Conservation (phyloP, 148 eudicot species). For the Cornus suecica region DNA sequence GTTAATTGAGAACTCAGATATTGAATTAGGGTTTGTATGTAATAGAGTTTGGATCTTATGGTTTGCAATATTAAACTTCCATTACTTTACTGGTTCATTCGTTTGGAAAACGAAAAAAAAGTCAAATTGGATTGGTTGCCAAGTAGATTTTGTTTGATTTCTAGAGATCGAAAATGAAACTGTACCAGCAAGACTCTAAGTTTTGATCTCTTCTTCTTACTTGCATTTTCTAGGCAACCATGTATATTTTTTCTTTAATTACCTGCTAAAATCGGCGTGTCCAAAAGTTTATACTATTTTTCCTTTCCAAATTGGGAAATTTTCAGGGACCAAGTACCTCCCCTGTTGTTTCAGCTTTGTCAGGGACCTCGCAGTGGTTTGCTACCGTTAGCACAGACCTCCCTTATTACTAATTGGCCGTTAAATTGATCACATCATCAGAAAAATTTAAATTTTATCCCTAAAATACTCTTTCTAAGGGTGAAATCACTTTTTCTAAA, state of each 20-base stretch:
- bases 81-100: not conserved
- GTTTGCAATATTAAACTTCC: not conserved
- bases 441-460: no score
- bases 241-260: no score
- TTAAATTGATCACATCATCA: no score
- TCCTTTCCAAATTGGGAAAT: no score
- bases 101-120: not conserved
- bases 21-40: not conserved
- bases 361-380: no score
- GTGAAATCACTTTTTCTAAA: no score
- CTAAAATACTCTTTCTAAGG: no score
- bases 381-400: no score
- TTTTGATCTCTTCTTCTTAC: not conserved
- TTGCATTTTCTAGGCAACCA: not conserved
- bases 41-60: not conserved
- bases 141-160: not conserved
- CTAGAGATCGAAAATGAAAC: not conserved
- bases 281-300: no score
- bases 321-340: no score
- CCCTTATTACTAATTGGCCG: no score
- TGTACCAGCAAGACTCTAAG: not conserved
- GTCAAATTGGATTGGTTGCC: not conserved
- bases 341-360: no score
- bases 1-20: not conserved
- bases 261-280: not conserved